Conservation (phyloP, 441 rosid genomes). For the Bocquillonia castaneifolia region DNA sequence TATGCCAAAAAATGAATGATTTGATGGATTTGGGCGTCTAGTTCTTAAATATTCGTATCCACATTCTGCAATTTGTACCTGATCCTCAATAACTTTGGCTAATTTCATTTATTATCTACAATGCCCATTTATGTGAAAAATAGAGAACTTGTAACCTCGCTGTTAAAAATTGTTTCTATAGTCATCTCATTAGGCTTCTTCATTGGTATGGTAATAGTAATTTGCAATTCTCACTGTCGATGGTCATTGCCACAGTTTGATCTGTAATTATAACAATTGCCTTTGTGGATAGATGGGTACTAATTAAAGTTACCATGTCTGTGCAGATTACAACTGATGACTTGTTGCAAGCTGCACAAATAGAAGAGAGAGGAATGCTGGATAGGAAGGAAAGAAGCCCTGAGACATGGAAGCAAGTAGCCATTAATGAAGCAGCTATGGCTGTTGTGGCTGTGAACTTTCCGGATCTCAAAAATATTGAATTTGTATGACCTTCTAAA, state of each 20-base stretch:
- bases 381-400: slow-evolving; percentile 78
- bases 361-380: slow-evolving; percentile 92
- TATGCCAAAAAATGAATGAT: background rate
- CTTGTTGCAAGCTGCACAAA: slow-evolving; percentile 90
- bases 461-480: slow-evolving; percentile 78
- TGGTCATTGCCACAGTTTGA: slow-evolving; percentile 1
- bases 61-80: background rate
- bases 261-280: slow-evolving; percentile 13
- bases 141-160: background rate
- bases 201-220: background rate
- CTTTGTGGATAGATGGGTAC: background rate
- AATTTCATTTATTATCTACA: background rate
- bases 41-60: background rate
- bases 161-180: background rate
- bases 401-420: slow-evolving; percentile 82
- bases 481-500: slow-evolving; percentile 56
- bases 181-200: background rate
- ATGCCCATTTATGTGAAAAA: background rate
- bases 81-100: background rate
- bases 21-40: too few species aligned
- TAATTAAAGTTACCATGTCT: background rate
- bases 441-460: slow-evolving; percentile 92
- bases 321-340: slow-evolving; percentile 92
- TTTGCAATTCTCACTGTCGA: background rate
- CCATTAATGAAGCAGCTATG: slow-evolving; percentile 91